Percentiles rank a stretch among this genome's conserved stretches.
These are phyloP conservation scores for Xerocomellus intermedius DNA, from an alignment of 768 basidiomycete genomes.

Conservation along the genomic window DNA sequence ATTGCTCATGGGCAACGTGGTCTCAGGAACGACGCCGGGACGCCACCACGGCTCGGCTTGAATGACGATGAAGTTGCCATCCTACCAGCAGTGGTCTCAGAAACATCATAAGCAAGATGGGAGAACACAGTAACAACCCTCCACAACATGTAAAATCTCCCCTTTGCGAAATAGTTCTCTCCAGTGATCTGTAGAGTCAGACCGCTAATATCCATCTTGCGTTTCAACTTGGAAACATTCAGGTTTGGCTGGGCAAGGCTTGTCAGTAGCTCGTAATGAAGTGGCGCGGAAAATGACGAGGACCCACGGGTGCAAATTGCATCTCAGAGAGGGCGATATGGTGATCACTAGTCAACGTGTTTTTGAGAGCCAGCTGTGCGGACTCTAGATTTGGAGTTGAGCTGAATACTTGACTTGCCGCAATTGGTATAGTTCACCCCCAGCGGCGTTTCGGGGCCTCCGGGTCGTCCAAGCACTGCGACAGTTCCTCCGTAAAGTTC, in stretches of 20 bases:
- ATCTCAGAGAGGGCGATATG: slow-evolving; percentile 7
- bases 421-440: slow-evolving; percentile 10
- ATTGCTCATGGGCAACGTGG: not conserved
- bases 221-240: slow-evolving; percentile 22
- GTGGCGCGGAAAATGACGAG: slow-evolving; percentile 4
- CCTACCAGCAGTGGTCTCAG: slow-evolving; percentile 17
- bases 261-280: not conserved
- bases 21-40: not conserved
- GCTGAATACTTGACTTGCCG: slow-evolving; percentile 20
- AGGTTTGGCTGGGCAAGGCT: slow-evolving; percentile 13
- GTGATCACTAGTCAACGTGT: slow-evolving; percentile 20
- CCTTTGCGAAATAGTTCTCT: slow-evolving; percentile 1
- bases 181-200: slow-evolving; percentile 22
- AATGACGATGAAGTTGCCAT: slow-evolving; percentile 28
- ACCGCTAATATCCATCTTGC: slow-evolving; percentile 23
- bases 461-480: not conserved
- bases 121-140: slow-evolving; percentile 14
- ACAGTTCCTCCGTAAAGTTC: not conserved
- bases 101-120: not conserved
- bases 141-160: slow-evolving; percentile 29
- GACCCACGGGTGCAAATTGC: slow-evolving; percentile 33
- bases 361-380: slow-evolving; percentile 13
- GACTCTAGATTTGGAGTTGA: not conserved
- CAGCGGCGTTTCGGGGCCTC: not conserved
- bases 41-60: slow-evolving; percentile 33